Conservation (phyloP, 495 filamentous ascomycete species). For the Chaetomium fimeti region DNA sequence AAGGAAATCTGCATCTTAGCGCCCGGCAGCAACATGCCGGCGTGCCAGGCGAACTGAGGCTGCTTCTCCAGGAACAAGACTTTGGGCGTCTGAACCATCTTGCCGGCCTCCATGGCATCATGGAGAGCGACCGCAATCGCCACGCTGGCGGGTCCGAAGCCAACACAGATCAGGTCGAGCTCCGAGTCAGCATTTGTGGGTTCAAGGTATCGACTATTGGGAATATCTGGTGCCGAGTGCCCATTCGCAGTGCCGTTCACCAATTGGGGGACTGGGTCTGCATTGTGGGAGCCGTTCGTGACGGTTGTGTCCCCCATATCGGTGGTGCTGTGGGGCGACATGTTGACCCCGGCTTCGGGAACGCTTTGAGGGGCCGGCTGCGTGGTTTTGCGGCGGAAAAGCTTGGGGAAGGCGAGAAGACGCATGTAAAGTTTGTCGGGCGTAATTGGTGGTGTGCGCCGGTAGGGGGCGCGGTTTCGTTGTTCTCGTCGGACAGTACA, state of each 20-base stretch:
- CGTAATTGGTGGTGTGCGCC: background rate
- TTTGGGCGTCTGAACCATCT: conserved; percentile 52
- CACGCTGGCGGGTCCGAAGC: conserved; percentile 90
- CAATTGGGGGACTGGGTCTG: conserved; percentile 12
- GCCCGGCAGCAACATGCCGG: conserved; percentile 89
- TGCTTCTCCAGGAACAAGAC: conserved; percentile 87
- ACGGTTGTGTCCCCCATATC: conserved; percentile 22
- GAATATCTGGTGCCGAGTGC: conserved; percentile 1
- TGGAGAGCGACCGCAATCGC: conserved; percentile 89
- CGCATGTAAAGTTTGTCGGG: background rate
- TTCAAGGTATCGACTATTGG: conserved; percentile 29
- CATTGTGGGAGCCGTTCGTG: conserved; percentile 14
- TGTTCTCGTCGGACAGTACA: conserved; percentile 2
- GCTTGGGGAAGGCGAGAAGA: background rate
- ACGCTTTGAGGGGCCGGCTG: background rate
- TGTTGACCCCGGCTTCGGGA: conserved; percentile 13
- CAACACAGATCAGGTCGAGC: conserved; percentile 84
- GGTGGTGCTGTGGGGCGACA: conserved; percentile 34
- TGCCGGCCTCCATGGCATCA: conserved; percentile 56
- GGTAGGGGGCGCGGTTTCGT: background rate
- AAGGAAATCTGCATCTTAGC: conserved; percentile 98
- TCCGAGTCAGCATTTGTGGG: conserved; percentile 47
- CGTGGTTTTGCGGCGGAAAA: background rate
- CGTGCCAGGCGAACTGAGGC: conserved; percentile 81
- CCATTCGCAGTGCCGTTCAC: conserved; percentile 25